Evolutionary conservation across 2,329 filamentous ascomycete genomes (phyloP), one percentile per base, ranked within the genome.

Genomic region (Boeremia exigua): DNA sequence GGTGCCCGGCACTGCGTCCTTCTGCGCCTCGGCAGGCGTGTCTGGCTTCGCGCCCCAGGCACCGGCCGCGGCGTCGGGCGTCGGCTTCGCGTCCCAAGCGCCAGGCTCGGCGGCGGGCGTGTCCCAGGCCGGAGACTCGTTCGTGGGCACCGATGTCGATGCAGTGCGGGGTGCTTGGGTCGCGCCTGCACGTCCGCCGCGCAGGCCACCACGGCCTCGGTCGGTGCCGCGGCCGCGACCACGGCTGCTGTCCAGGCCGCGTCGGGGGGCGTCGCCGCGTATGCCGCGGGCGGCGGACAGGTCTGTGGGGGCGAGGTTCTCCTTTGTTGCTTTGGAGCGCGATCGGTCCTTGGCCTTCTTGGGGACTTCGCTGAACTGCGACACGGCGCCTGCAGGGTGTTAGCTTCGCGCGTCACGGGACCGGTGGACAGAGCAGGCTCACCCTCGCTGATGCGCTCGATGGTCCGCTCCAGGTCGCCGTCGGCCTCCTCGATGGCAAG

Each of bases 401-500:
- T 29, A 69, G 56, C 45, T 34, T 44, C 23, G 28, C 45, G 40
- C 33, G 48, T 36, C 45, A 48, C 48, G 19, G 52, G 9, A 37
- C 25, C 29, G 5, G 30, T 25, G 46, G 10, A 58, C 29, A 5
- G 28, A 28, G n/a, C n/a, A 43, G 12, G 58, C 77, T 71, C 82
- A 92, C 90, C 90, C 78, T 93, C 88, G 68, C 88, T 86, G 76
- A 95, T 94, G 77, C 88, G 87, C 70, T 89, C 87, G 73, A 91
- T 89, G 63, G 90, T 86, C 68, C 85, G 79, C 67, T 89, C 85
- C 70, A 92, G 82, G 77, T 82, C 90, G 69, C 90, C 91, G 69
- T 91, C 85, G 53, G 88, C 89, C 81, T 99, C 95, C 77, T 96
- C 87, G 57, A 99, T 84, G 60, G 93, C 93, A 76, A 95, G 95